Conservation (phyloP, 2,329 filamentous ascomycete species). For the Didymella exigua region DNA sequence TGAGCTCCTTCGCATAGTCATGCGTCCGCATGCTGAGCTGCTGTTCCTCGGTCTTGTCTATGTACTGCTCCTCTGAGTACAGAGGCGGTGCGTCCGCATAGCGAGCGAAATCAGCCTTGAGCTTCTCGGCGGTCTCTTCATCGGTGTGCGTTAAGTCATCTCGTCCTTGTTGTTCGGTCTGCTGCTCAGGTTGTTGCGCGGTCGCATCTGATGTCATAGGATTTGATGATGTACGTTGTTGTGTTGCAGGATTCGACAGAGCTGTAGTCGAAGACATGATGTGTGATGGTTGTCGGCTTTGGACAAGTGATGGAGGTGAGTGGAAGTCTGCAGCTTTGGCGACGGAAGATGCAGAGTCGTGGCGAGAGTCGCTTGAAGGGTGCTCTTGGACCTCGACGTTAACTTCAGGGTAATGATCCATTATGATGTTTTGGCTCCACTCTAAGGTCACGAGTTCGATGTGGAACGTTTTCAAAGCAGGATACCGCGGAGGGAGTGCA, state of each 20-base stretch:
- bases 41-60: conserved; percentile 33
- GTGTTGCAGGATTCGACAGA: background rate
- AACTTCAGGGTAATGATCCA: conserved; percentile 34
- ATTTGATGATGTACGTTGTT: conserved; percentile 1
- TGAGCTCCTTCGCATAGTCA: conserved; percentile 37
- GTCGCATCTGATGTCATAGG: conserved; percentile 14
- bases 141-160: conserved; percentile 20
- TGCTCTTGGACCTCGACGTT: conserved; percentile 28
- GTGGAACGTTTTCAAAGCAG: conserved; percentile 2
- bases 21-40: conserved; percentile 27
- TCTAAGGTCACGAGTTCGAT: conserved; percentile 10
- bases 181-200: background rate
- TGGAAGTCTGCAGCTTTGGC: conserved; percentile 14
- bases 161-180: conserved; percentile 4
- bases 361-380: conserved; percentile 22
- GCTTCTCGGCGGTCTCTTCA: conserved; percentile 7
- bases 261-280: conserved; percentile 3
- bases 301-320: conserved; percentile 9
- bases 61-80: conserved; percentile 29
- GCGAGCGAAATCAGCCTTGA: conserved; percentile 26
- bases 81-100: conserved; percentile 32
- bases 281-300: conserved; percentile 14
- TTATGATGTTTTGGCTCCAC: conserved; percentile 18
- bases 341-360: conserved; percentile 26
- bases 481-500: conserved; percentile 3